Base-by-base conservation (phyloP, 1,284 basidiomycete genomes). In the Wolfiporia cocos region DNA sequence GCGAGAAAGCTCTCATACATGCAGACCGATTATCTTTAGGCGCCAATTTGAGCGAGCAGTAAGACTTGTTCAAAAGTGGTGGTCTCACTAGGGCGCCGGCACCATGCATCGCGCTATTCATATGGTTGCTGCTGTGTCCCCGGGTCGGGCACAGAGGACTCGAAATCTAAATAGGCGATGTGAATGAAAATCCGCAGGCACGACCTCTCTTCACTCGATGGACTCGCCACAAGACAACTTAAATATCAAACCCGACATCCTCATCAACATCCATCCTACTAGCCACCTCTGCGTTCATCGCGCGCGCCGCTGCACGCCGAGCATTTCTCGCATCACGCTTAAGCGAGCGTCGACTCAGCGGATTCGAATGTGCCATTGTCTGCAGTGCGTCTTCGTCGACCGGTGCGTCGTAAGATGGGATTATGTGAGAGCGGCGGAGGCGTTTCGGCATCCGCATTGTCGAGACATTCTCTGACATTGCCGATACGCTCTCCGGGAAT, bases 311-410 rank as follows among this genome's bases (percentile, higher is more conserved):
- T n/a, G 71, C 70, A 52, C 74, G 74, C 50, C 74, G 66, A 21
- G 71, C 73, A 47, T 67, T 66, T 63, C 82, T 86, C 43, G 73
- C 72, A 31, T 78, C 78, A 53, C 64, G 69, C 63, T 83, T 86
- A 49, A 84, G 53, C 45, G 67, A 62, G 50, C 65, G 69, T 41
- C 81, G 63, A 41, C 68, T 75, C 44, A 84, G 53, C 11, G 81
- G 79, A 51, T 83, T 82, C 39, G 69, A 66, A 37, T 53, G 54
- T 12, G 69, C 72, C 69, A 74, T 75, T 50, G 49, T 62, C 44
- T 52, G 51, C 38, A 44, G 66, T 68, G 49, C 51, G 29, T 52
- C 48, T 42, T 51, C 52, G 53, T 70, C 71, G 2, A 65, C 67
- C 5, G 56, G 63, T n/a, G 70, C 66, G 44, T 78, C 64, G 51